Evolutionary conservation across 2,329 filamentous ascomycete species (phyloP).

Genomic region (Stenocarpella maydis): DNA sequence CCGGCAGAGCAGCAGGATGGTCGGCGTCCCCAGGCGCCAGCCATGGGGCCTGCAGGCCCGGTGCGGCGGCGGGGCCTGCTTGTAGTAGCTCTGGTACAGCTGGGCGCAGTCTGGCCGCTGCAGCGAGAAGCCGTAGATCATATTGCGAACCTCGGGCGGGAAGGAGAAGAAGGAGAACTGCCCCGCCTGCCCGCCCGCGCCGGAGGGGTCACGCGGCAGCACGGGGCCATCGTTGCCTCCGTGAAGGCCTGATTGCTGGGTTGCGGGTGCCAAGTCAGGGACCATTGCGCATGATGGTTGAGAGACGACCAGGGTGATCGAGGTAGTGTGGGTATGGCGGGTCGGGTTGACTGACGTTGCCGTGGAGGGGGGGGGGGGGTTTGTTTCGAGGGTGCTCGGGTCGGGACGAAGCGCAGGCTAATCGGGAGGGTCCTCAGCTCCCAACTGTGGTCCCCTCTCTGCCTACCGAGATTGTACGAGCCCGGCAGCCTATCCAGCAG

Average conservation of each 20-base stretch:
- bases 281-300: neutral
- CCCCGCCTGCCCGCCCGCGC: neutral
- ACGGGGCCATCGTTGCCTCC: neutral
- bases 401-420: slow-evolving; percentile 14
- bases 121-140: slow-evolving; percentile 44
- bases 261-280: neutral
- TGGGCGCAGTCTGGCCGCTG: slow-evolving; percentile 42
- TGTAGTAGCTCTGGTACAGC: slow-evolving; percentile 45
- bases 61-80: slow-evolving; percentile 31
- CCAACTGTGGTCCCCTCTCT: neutral
- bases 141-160: slow-evolving; percentile 47
- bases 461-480: neutral
- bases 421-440: no score
- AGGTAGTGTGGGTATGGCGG: neutral
- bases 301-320: neutral
- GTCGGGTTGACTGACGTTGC: neutral
- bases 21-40: slow-evolving; percentile 40
- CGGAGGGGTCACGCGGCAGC: no score
- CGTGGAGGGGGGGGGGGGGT: neutral
- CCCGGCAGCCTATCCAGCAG: no score
- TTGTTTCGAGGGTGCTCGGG: neutral
- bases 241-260: neutral
- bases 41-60: neutral
- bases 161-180: slow-evolving; percentile 42
- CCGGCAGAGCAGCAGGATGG: slow-evolving; percentile 47